Percentiles rank a stretch among this genome's conserved stretches.
Evolutionary conservation across 1,284 basidiomycete genomes (phyloP).

Genomic region (Rhodotorula sp.): DNA sequence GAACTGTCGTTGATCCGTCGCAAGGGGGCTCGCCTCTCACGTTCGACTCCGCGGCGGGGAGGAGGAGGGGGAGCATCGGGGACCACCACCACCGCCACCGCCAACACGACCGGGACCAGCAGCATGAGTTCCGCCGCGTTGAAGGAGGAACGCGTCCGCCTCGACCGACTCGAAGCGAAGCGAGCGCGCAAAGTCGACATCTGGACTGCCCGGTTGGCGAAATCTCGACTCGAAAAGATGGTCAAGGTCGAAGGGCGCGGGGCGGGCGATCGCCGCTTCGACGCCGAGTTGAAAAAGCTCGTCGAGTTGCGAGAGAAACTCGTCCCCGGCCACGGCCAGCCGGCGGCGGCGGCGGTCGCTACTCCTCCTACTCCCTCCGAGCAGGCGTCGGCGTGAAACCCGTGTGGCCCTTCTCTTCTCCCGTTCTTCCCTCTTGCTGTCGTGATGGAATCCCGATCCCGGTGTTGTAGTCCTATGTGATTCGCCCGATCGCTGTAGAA

Average conservation of each 20-base stretch:
- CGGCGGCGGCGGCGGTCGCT: neutral
- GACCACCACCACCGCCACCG: no score
- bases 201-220: neutral
- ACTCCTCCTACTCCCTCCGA: no score
- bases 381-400: no score
- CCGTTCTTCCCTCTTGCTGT: no score
- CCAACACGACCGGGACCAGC: neutral
- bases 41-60: neutral
- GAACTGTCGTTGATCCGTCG: slow-evolving; percentile 1
- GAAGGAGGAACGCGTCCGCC: slow-evolving; percentile 3
- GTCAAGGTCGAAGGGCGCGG: slow-evolving; percentile 20
- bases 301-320: slow-evolving; percentile 9
- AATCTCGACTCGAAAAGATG: slow-evolving; percentile 22
- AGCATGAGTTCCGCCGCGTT: slow-evolving; percentile 10
- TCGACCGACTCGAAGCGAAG: slow-evolving; percentile 4
- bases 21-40: neutral
- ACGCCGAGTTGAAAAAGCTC: slow-evolving; percentile 17
- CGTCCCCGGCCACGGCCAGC: neutral
- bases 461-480: no score
- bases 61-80: no score
- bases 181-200: slow-evolving; percentile 14
- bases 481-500: no score
- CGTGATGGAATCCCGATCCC: no score
- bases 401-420: no score
- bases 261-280: slow-evolving; percentile 19